Evolutionary conservation across 2,329 filamentous ascomycete species (phyloP), one percentile per base, ranked within the genome.

Genomic region (Coniosporium tulheliwenetii): DNA sequence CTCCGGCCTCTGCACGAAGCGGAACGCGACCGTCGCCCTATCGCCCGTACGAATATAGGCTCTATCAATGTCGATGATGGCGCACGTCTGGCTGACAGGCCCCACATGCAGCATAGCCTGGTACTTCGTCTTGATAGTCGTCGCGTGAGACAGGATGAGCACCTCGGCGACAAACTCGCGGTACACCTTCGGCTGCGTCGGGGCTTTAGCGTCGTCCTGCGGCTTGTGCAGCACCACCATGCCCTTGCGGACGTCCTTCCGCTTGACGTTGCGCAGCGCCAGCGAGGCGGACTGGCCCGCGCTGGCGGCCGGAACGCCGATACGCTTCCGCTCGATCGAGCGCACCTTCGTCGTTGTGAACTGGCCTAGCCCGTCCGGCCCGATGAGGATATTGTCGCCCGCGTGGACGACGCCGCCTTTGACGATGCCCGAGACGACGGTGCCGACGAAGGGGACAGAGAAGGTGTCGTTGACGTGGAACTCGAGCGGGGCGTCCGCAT

Each of bases 51-150:
- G 77, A 48, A 98, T 95, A 52, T 87, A 91, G 19, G 83, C 82
- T n/a, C 89, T 79, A 57, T 98, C 91, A 48, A 98, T 91, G 54
- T 95, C 91, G 53, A 98, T 93, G 55, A 98, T 95, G 9, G 86
- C 79, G 55, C 91, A 98, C 0, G 91, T 98, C 63, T 98, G 91
- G 34, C 82, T 85, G 36, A 98, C 83, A 0, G 91, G 84, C 0
- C 91, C 91, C 4, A 98, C 87, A 52, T 98, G 91, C 15, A 98
- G 71, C 87, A 96, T 98, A 1, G 91, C 91, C 65, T 98, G 91
- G 50, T 98, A 98, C 52, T 86, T 89, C 0, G 79, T 85, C 61
- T 93, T 91, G 60, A 98, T 98, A 36, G 91, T 98, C 0, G 91
- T 98, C 0, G 89, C 86, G 54, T 98, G 91, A 3, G 84, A 93